Base-by-base conservation (phyloP, 1,139 yeast genomes). In the Kodamaea ohmeri region DNA sequence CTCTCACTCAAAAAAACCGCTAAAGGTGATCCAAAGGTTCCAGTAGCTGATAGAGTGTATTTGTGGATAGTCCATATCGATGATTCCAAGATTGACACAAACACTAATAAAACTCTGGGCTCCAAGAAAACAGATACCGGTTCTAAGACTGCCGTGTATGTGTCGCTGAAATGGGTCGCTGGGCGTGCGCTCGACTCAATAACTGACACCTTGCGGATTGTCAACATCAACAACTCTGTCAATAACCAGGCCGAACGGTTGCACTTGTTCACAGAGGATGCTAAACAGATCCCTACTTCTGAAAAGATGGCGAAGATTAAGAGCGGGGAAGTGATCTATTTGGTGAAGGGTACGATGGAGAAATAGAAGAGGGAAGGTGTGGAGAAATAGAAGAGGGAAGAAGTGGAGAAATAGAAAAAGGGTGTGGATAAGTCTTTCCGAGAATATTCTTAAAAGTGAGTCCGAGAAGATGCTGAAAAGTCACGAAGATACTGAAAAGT, bases 121-220 rank as follows among this genome's bases (percentile, higher is more conserved):
- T n/a, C n/a, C n/a, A n/a, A n/a, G n/a, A n/a, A n/a, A n/a, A n/a
- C n/a, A n/a, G 30, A 6, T 16, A 20, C 12, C 48, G 59, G 15
- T n/a, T n/a, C n/a, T 56, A 49, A 25, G 25, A 32, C 16, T 2
- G 72, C 80, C 0, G 53, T 83, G 12, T 84, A 56, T 51, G 71
- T 83, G 12, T 76, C 78, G 26, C 74, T 76, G 46, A 65, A 71
- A 22, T 83, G 92, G 87, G 82, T 87, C 0, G 71, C 86, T 6
- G 97, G 97, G 0, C 69, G 86, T 46, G 82, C 83, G 2, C 60
- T 88, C 34, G 97, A 90, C 56, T 71, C 73, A 28, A 71, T 84
- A 9, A 79, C 90, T 4, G 73, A 70, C 22, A 55, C 63, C 25
- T 58, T 83, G 40, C 70, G 67, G 36, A 71, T 85, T 15, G 65